Evolutionary conservation across 176 grass and related monocot genomes (phyloP).

Genomic region (Alopecurus myosuroides): DNA sequence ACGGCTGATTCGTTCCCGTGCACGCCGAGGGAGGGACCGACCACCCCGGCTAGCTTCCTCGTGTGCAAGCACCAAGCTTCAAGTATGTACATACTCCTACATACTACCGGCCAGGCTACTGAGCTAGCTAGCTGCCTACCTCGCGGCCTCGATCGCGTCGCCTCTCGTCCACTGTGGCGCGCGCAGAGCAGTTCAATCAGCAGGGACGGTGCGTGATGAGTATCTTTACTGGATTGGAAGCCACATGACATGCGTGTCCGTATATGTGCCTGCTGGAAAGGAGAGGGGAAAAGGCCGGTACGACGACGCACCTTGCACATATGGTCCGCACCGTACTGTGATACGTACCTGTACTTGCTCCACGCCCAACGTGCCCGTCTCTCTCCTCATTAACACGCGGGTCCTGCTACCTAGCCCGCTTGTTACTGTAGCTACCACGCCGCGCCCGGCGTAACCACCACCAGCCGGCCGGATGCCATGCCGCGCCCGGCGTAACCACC

Average conservation of each 20-base stretch:
- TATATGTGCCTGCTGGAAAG: neutral
- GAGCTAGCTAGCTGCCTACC: too few relatives aligned
- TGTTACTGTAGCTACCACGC: too few relatives aligned
- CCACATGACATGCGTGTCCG: slow-evolving; percentile 15
- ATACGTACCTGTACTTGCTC: neutral
- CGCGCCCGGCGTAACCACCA: too few relatives aligned
- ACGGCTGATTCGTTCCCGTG: neutral
- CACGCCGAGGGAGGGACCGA: neutral
- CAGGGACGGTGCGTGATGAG: neutral
- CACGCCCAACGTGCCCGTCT: neutral
- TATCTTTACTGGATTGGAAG: neutral
- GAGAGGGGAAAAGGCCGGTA: too few relatives aligned
- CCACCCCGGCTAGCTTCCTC: too few relatives aligned
- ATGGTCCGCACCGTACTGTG: neutral
- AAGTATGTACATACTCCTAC: too few relatives aligned
- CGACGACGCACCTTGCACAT: neutral
- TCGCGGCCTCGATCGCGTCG: neutral
- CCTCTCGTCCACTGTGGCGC: neutral
- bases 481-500: too few relatives aligned
- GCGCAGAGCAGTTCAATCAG: neutral
- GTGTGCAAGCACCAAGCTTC: too few relatives aligned
- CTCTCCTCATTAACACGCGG: too few relatives aligned
- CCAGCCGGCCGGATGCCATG: too few relatives aligned
- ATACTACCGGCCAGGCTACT: too few relatives aligned
- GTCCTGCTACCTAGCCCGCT: too few relatives aligned